Evolutionary conservation across 768 basidiomycete species (phyloP).

Genomic region (Trametes maxima): DNA sequence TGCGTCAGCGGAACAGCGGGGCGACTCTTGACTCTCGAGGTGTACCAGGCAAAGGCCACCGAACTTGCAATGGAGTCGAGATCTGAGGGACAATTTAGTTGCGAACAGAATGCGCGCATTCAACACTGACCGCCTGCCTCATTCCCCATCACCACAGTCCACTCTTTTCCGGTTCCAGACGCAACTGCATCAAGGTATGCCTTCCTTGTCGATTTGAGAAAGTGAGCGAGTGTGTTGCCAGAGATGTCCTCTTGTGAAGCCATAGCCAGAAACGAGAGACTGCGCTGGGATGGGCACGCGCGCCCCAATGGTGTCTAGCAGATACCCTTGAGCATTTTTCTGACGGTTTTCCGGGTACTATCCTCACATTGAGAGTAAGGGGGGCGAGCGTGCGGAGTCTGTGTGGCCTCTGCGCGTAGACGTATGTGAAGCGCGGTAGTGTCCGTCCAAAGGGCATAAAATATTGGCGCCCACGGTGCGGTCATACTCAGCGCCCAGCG

Average conservation of each 20-base stretch:
- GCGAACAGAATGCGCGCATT: background rate
- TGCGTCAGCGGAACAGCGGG: slow-evolving; percentile 74
- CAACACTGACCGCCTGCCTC: slow-evolving; percentile 83
- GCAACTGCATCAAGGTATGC: slow-evolving; percentile 61
- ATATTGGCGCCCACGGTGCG: background rate
- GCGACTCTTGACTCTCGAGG: slow-evolving; percentile 43
- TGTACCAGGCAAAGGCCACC: slow-evolving; percentile 80
- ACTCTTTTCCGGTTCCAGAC: slow-evolving; percentile 52
- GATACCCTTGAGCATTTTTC: background rate
- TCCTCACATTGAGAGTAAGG: background rate
- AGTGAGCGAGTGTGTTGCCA: slow-evolving; percentile 5
- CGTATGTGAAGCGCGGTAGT: background rate
- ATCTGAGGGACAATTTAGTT: slow-evolving; percentile 49
- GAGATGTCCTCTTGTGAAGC: background rate
- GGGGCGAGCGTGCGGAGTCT: background rate
- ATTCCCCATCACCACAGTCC: slow-evolving; percentile 93
- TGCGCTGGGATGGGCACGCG: background rate
- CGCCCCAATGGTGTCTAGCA: background rate
- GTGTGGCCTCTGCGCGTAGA: too few species aligned
- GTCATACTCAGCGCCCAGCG: background rate
- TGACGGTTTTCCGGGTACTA: background rate
- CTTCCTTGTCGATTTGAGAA: slow-evolving; percentile 41
- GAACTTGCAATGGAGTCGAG: slow-evolving; percentile 88
- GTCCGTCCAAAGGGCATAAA: background rate
- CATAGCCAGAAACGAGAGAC: background rate